Conservation (phyloP, 1,284 basidiomycete species). For the Thelephora terrestris region DNA sequence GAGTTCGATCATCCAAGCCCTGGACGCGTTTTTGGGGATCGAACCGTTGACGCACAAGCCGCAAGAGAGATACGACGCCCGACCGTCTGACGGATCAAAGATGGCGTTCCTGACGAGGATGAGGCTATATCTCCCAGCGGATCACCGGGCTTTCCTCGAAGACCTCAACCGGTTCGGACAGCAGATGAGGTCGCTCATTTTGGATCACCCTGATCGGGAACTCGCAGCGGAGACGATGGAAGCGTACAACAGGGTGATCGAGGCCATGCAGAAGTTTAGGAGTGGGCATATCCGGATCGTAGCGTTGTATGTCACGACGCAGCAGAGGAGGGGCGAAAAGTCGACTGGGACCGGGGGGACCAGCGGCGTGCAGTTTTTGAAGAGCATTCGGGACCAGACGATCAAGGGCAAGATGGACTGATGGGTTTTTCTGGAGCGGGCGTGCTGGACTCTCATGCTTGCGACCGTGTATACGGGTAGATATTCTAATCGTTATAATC, state of each 20-base stretch:
- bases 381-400: slow-evolving; percentile 8
- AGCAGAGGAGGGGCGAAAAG: slow-evolving; percentile 19
- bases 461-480: no score
- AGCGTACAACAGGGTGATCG: slow-evolving; percentile 37
- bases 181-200: slow-evolving; percentile 21
- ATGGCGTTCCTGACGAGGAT: slow-evolving; percentile 37
- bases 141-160: slow-evolving; percentile 44
- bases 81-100: slow-evolving; percentile 12
- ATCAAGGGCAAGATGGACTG: slow-evolving; percentile 1
- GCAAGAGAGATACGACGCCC: slow-evolving; percentile 20
- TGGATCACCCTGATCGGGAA: slow-evolving; percentile 5
- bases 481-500: no score
- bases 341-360: slow-evolving; percentile 9
- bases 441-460: no score
- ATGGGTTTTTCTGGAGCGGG: no score
- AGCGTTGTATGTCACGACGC: slow-evolving; percentile 38
- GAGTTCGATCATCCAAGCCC: slow-evolving; percentile 9
- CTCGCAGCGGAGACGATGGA: slow-evolving; percentile 16
- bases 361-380: slow-evolving; percentile 7
- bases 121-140: slow-evolving; percentile 41
- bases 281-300: slow-evolving; percentile 46
- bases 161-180: slow-evolving; percentile 29
- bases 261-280: slow-evolving; percentile 35
- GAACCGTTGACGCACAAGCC: slow-evolving; percentile 10
- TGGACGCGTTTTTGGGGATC: slow-evolving; percentile 10